phyloP scores from a whole-genome alignment of 2,329 filamentous ascomycete species.

The Tolypocladium pustulatum region DNA sequence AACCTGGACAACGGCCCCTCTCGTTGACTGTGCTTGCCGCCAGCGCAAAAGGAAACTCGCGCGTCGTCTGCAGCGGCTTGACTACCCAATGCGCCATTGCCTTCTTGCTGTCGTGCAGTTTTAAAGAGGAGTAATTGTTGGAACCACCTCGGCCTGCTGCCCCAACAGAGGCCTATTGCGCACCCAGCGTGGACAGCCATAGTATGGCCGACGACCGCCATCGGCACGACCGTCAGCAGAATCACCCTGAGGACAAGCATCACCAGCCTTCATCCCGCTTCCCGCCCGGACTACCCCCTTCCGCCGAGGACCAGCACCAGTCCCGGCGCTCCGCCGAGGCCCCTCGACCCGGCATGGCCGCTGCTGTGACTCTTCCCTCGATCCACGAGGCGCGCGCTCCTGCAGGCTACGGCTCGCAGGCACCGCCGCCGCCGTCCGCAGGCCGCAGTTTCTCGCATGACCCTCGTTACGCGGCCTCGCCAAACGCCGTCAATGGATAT shows the following conservation, averaged over 20 bases:
- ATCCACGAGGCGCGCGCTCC: slow-evolving; percentile 34
- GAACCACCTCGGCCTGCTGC: slow-evolving; percentile 9
- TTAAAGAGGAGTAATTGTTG: neutral
- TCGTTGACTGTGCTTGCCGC: neutral
- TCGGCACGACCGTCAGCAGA: slow-evolving; percentile 25
- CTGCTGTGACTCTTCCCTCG: slow-evolving; percentile 35
- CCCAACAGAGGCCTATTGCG: slow-evolving; percentile 14
- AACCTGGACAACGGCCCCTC: neutral
- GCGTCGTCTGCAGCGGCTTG: neutral
- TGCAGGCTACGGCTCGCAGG: slow-evolving; percentile 16
- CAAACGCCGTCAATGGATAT: slow-evolving; percentile 35
- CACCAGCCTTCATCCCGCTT: slow-evolving; percentile 3
- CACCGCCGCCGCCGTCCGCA: slow-evolving; percentile 6
- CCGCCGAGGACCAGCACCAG: neutral
- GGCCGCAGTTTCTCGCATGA: slow-evolving; percentile 22
- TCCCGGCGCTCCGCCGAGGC: slow-evolving; percentile 7
- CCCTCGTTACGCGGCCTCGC: slow-evolving; percentile 28
- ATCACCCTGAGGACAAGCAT: slow-evolving; percentile 22
- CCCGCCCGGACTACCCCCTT: slow-evolving; percentile 1
- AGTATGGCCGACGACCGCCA: slow-evolving; percentile 30
- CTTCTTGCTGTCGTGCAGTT: slow-evolving; percentile 4
- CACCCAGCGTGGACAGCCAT: slow-evolving; percentile 11
- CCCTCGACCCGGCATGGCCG: slow-evolving; percentile 27
- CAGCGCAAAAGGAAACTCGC: neutral
- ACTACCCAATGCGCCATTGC: slow-evolving; percentile 6